Evolutionary conservation across 192 early-diverging fungal species (phyloP), one percentile per base, ranked within the genome.

Genomic region (Podila verticillata): DNA sequence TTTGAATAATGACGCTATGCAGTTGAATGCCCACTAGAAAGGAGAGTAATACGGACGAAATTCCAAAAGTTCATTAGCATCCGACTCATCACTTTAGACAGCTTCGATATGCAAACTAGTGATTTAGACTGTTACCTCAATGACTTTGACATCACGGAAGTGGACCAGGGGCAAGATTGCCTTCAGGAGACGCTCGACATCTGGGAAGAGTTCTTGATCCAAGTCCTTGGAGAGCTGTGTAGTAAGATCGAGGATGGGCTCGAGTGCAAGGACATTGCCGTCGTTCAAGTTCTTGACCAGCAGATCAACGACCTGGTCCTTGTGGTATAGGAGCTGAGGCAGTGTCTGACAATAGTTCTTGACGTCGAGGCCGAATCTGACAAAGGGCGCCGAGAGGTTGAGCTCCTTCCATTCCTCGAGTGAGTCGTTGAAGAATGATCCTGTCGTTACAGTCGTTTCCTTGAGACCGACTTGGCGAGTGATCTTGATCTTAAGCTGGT

Each of bases 1-100:
- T 78, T 98, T 99, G 90, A 96, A 98, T 47, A 98, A 85, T 58
- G 92, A 93, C 15, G 96, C 94, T 66, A 99, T 88, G 39, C 93
- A 89, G 63, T 95, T 95, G 81, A 96, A 96, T 8, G 94, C 87
- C 48, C 87, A 90, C 88, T 93, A 83, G 3, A 61, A 51, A n/a
- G n/a, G 8, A 51, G 26, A 57, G 29, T 4, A 26, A 74, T 30
- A 60, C 34, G 35, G 6, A 7, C 28, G 10, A 36, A 44, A 7
- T 17, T 31, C 34, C 12, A 57, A 51, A 24, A 24, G 0, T 19
- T 24, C 39, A 39, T 39, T 39, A 44, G 39, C 17, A 15, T 44
- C 17, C 39, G 39, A 44, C 2, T 44, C 39, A 15, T 44, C 17
- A 0, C 2, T 44, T 2, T 44, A 15, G 39, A 15, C 13, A 15